Evolutionary conservation across 73 alveolate genomes (phyloP), one percentile per base, ranked within the genome.

Genomic region (Blepharisma stoltei): DNA sequence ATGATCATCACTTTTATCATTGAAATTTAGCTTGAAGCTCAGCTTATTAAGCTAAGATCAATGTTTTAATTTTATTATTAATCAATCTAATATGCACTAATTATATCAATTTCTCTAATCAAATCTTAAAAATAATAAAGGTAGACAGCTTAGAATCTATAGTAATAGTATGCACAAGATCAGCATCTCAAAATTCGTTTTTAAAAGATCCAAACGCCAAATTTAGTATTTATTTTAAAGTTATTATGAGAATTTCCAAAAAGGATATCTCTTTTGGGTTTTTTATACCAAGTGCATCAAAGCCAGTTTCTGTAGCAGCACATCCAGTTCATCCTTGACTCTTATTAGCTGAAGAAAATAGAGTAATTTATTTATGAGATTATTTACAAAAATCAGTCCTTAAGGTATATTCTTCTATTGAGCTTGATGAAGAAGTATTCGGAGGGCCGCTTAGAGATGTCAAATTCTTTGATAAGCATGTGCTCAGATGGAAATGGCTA

Each of bases 271-370:
- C 27, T 52, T 20, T 52, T 14, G 66, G 66, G 2, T 60, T 60
- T 38, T 18, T 18, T 25, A 60, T 60, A 9, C 73, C 73, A 60
- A 38, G 46, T 2, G 46, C 49, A 8, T 60, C 14, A n/a, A 60
- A 60, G 23, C 14, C 23, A 1, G 23, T 60, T 25, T n/a, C 14
- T 38, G 11, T 14, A 20, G 73, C 14, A 25, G 14, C 18, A n/a
- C 73, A 60, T 25, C 73, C 73, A 2, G 73, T 60, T 20, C 38
- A 60, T 25, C 45, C 73, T 38, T 60, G 73, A 38, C 49, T 60
- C 4, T 14, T 25, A 25, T n/a, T 60, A 9, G 18, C 46, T 25
- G 73, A 60, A 18, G 73, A 60, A 20, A 38, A 60, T 9, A n/a
- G 73, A 20, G 11, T 9, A n/a, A 25, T 25, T 60, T 25, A 60